Evolutionary conservation across 2,329 filamentous ascomycete genomes (phyloP), one percentile per base, ranked within the genome.

Genomic region (Onygenales sp.): DNA sequence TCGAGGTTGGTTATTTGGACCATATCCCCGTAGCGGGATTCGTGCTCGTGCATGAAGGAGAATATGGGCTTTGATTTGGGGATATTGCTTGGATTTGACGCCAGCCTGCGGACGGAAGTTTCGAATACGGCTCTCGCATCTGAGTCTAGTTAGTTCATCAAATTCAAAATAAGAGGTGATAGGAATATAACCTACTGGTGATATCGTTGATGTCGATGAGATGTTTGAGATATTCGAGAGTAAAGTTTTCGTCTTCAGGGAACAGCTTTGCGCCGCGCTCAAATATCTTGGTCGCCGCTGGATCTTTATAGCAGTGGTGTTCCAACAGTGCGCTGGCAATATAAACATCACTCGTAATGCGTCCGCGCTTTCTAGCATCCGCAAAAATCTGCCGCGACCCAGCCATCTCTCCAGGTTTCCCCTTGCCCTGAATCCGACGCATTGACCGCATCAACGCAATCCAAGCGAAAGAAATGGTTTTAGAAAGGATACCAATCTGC

Each of bases 91-190:
- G 87, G 82, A 60, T 91, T 93, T 27, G 86, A 79, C 7, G 86
- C 81, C 43, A 97, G 79, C 57, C 85, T 85, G 64, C 86, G 88
- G 56, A 96, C 88, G 13, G 91, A 90, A 13, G 91, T 96, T 68
- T 97, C 93, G 63, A 98, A 98, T 2, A 96, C 90, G 8, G 93
- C 91, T 59, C 93, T 83, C 36, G 93, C 93, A 78, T 98, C 90
- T 91, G 61, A 36, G 36, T 36, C 32, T 47, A 62, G 54, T 62
- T 54, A 62, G 46, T 14, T 17, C 13, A 36, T 43, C 46, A 17
- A 35, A 32, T 32, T 8, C 32, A 39, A 33, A 45, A 17, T 13
- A 31, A 13, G 7, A 53, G 5, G 49, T 13, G 27, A 13, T 52
- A 32, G 52, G 35, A 1, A 35, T 35, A 21, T 14, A 31, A 78